Base-by-base conservation (phyloP, 2,329 filamentous ascomycete genomes). In the Penicillium sumatraense region DNA sequence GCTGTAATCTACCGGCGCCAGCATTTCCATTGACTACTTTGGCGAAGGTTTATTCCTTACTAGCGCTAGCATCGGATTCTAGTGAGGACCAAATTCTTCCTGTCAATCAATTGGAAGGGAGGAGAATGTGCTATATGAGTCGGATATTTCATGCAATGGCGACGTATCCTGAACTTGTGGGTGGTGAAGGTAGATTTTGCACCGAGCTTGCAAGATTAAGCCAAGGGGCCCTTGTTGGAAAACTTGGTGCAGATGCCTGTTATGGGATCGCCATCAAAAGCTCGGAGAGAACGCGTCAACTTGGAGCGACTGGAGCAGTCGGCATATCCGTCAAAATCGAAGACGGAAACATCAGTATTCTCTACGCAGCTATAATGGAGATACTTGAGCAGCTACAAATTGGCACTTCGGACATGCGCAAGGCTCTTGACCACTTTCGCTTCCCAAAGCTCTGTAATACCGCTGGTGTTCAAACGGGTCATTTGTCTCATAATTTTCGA, bases 281-380 rank as follows among this genome's bases (percentile, higher is more conserved):
- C 6, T 76, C 72, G 1, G 66, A 73, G 24, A 58, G 70, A 16
- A 79, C 78, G 0, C 60, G 51, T n/a, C 57, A 51, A 1, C 65
- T 79, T 3, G 75, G 77, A 0, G 72, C 69, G 0, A 49, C 69
- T 1, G 76, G 74, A 4, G 68, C 72, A 0, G 45, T 82, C 3
- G 80, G 78, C 0, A 76, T 82, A 9, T 69, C 78, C 0, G 73
- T 80, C 11, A 82, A 83, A 58, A 72, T 83, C 6, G 79, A 81
- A 51, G 81, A 82, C 41, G 79, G 80, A 0, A 81, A 70, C 54
- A 56, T 77, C 1, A 69, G 68, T 5, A 72, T 80, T 1, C 64
- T 82, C 1, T 80, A 81, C 49, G 69, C 77, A 0, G 78, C 71
- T 0, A 68, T 80, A 1, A 56, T 66, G 3, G 80, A 82, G 57